Percentiles rank a stretch among this genome's conserved stretches.
Evolutionary conservation across 352 stramenopile species (phyloP).

Genomic region (Phytophthora hibernalis): DNA sequence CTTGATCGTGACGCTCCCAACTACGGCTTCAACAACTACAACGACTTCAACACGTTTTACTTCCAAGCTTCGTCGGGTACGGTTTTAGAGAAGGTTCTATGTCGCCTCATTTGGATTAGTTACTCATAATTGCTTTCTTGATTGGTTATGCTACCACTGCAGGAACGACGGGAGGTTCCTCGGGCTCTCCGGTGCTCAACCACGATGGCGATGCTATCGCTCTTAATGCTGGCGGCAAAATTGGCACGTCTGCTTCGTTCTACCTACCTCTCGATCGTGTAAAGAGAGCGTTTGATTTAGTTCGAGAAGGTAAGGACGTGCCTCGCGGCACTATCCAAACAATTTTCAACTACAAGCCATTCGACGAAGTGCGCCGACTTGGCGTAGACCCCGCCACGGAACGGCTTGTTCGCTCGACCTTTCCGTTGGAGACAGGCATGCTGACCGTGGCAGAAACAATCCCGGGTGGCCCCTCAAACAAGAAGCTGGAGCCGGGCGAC

Average conservation of each 20-base stretch:
- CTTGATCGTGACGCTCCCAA: slow-evolving; percentile 91
- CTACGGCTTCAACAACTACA: slow-evolving; percentile 93
- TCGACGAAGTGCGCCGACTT: slow-evolving; percentile 90
- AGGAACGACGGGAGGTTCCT: slow-evolving; percentile 78
- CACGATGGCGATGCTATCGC: slow-evolving; percentile 89
- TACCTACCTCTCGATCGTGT: slow-evolving; percentile 92
- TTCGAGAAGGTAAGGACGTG: slow-evolving; percentile 75
- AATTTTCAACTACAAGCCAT: slow-evolving; percentile 92
- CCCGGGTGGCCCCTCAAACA: slow-evolving; percentile 75
- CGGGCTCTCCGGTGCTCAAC: slow-evolving; percentile 90
- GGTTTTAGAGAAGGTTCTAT: not conserved
- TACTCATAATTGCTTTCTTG: not conserved
- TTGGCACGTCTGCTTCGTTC: slow-evolving; percentile 87
- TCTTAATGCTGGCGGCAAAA: slow-evolving; percentile 92
- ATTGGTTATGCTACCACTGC: not conserved
- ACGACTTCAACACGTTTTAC: slow-evolving; percentile 96
- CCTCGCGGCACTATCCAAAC: slow-evolving; percentile 89
- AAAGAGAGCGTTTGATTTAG: slow-evolving; percentile 85
- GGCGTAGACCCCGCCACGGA: slow-evolving; percentile 84
- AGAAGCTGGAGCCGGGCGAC: slow-evolving; percentile 89
- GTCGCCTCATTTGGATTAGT: not conserved
- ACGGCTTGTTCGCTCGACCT: slow-evolving; percentile 74
- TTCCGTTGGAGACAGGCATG: slow-evolving; percentile 90
- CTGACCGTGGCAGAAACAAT: slow-evolving; percentile 91
- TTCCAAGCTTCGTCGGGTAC: slow-evolving; percentile 86